These are phyloP conservation scores for Macadamia integrifolia DNA, from an alignment of 164 flowering plant genomes.

Conservation along the genomic window DNA sequence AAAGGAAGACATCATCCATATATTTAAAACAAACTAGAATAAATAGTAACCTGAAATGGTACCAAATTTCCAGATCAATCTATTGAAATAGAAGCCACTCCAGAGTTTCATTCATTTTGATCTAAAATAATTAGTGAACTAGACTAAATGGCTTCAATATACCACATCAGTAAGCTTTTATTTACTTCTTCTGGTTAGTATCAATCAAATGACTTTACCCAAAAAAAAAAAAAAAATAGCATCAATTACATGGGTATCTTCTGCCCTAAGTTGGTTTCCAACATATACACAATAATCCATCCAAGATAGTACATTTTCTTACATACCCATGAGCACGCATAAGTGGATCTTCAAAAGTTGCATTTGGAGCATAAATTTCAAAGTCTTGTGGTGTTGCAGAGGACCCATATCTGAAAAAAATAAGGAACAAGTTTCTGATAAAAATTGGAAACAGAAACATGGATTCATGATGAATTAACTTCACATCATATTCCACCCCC, in stretches of 20 bases:
- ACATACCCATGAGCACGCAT: conserved; percentile 74
- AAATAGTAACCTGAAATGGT: background rate
- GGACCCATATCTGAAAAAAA: conserved; percentile 56
- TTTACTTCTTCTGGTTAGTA: background rate
- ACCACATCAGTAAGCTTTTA: background rate
- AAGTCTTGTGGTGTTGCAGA: conserved; percentile 57
- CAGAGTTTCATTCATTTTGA: too few species aligned
- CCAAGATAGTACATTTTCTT: background rate
- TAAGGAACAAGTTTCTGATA: background rate
- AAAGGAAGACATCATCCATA: background rate
- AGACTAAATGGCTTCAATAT: background rate
- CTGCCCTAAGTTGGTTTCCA: background rate
- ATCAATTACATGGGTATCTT: background rate
- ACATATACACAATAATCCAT: background rate
- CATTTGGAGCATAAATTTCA: conserved; percentile 77
- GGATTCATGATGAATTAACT: background rate
- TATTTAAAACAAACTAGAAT: background rate
- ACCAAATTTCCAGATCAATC: too few species aligned
- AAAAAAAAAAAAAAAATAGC: background rate
- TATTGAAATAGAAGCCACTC: too few species aligned
- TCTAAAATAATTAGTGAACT: too few species aligned
- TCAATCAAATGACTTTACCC: background rate
- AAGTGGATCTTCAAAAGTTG: conserved; percentile 84
- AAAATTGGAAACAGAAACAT: background rate
- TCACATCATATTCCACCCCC: too few species aligned